Conservation (phyloP, 2,329 filamentous ascomycete species). For the Microsporum canis region DNA sequence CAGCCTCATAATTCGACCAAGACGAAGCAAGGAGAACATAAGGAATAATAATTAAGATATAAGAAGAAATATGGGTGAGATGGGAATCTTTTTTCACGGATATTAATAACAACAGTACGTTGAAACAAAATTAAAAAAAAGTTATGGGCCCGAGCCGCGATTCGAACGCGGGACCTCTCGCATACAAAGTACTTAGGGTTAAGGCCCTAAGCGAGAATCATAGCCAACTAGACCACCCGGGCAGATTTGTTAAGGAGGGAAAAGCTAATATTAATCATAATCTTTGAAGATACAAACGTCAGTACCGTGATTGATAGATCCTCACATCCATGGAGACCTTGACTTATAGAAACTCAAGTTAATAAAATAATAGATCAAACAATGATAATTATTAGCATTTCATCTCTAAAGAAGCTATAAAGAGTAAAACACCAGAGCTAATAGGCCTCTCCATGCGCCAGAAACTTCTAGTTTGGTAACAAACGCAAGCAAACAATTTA, state of each 20-base stretch:
- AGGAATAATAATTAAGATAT: too few species aligned
- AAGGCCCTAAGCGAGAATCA: conserved; percentile 6
- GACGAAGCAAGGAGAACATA: too few species aligned
- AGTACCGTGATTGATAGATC: too few species aligned
- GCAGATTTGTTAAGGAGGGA: neutral
- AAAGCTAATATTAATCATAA: neutral
- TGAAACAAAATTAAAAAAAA: neutral
- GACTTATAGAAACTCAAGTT: too few species aligned
- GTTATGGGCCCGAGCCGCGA: conserved; percentile 5
- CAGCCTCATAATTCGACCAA: too few species aligned
- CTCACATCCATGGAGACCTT: too few species aligned
- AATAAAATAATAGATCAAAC: neutral
- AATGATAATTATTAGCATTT: neutral
- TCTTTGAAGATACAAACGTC: neutral
- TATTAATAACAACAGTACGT: neutral
- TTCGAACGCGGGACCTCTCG: conserved; percentile 7
- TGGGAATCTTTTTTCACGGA: too few species aligned
- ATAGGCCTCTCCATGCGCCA: neutral
- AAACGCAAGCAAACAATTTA: neutral
- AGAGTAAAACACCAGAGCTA: neutral
- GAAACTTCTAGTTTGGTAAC: neutral
- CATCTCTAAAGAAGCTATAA: neutral
- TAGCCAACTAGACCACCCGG: conserved; percentile 7
- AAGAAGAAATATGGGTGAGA: too few species aligned
- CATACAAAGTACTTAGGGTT: conserved; percentile 5